Evolutionary conservation across 83 land plant species (phyloP), one percentile per base, ranked within the genome.

Genomic region (Picea abies): DNA sequence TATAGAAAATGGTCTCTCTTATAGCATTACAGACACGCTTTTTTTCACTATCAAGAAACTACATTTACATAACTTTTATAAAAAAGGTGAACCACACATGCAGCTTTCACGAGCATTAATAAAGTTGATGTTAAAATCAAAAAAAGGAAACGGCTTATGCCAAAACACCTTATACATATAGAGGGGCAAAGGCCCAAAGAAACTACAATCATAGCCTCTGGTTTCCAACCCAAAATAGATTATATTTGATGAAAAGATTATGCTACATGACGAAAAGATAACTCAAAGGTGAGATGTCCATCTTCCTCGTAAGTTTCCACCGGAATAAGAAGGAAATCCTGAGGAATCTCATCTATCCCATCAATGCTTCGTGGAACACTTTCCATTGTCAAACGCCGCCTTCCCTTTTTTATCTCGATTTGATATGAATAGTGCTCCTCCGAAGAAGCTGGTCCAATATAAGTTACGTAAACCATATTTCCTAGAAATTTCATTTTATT

Each of bases 261-360:
- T 60, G 5, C 75, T 23, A 49, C 44, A 44, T 23, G 14, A 82
- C 69, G 73, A 66, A 87, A 61, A 19, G 66, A 81, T 22, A 87
- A 37, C 49, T 87, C 87, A 62, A 87, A 61, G 11, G 56, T 58
- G 11, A 87, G 63, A 32, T 25, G 78, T 58, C 69, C 89, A 20
- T 72, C 64, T 22, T 35, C 62, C 39, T 75, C 20, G 65, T 25
- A 81, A 67, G 72, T 80, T 65, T 86, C 75, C 60, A 61, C 5
- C 4, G 90, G 90, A 60, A 88, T 78, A 25, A 88, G 63, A 44
- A 88, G 88, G 64, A 83, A 88, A 41, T 76, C 83, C 20, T 63
- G 79, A 47, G 79, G 35, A 25, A 29, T 19, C 14, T n/a, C 70
- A 39, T 44, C 79, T 19, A 9, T 17, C 44, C 63, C 29, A 44